Evolutionary conservation across 768 basidiomycete species (phyloP), one percentile per base, ranked within the genome.

Genomic region (Panellus pusillus): DNA sequence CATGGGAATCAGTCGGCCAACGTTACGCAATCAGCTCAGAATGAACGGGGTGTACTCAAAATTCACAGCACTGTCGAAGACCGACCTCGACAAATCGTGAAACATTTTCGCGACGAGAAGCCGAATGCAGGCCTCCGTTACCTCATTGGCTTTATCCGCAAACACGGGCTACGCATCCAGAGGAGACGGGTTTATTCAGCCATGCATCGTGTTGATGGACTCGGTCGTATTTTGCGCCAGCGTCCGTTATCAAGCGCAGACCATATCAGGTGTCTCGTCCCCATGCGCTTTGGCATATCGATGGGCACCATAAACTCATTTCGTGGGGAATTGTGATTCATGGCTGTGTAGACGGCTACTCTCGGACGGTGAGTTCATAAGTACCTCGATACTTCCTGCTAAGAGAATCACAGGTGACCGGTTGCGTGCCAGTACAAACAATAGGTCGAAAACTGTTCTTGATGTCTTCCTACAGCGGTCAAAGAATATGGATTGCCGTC

Each of bases 271-370:
- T 65, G 9, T 45, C 50, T 9, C 53, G 58, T 6, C 63, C 63
- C 6, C 51, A 67, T 57, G 57, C 55, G 1, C 32, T 65, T 1
- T 68, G 66, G 66, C 66, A 68, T 31, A 17, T 65, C 5, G 65
- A 67, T 51, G 57, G 65, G 12, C 64, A 69, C 46, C 67, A 69
- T 44, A 68, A 65, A 40, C 50, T 69, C 1, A 67, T 67, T 27
- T 45, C 40, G 1, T 69, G 63, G 61, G 67, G 24, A 15, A 55
- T 68, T 52, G 62, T 68, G 11, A 63, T 68, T 19, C 67, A 69
- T 51, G 64, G 66, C 0, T 52, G 64, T 45, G 51, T 66, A 39
- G 68, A 72, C 58, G 71, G 71, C 0, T 70, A 63, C 54, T 63
- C 57, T 47, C 57, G 64, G 9, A 69, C 63, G 15, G 69, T 70